phyloP scores from a whole-genome alignment of 78 protist species.

The Dictyostelium intermedium region DNA sequence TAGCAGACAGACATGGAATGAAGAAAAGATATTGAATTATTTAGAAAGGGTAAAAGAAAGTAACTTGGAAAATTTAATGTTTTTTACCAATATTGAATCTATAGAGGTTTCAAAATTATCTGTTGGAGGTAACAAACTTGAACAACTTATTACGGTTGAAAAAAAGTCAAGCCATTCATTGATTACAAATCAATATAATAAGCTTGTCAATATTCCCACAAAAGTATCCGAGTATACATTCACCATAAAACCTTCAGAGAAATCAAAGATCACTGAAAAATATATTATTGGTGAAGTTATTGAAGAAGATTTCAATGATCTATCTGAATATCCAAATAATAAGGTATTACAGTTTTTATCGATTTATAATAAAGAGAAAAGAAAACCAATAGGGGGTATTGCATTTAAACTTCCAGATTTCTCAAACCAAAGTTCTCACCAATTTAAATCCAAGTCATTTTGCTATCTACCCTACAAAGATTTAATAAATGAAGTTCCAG shows the following conservation, averaged over 20 bases:
- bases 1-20: not conserved
- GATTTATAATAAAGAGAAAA: not conserved
- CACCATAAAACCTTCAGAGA: not conserved
- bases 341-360: not conserved
- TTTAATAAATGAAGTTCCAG: not conserved
- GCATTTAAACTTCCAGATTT: constrained; percentile 3
- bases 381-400: constrained; percentile 19
- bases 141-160: not conserved
- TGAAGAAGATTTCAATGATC: constrained; percentile 6
- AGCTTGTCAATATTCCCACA: not conserved
- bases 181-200: not conserved
- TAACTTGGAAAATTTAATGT: not conserved
- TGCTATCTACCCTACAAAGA: not conserved
- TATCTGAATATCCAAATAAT: not conserved
- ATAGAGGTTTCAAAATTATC: not conserved
- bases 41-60: not conserved
- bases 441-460: not conserved
- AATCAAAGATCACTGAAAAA: not conserved
- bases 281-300: not conserved
- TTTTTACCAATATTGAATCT: not conserved
- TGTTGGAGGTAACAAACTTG: not conserved
- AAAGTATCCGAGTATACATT: not conserved
- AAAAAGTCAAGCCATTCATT: not conserved
- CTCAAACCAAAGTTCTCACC: not conserved
- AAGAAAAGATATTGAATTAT: not conserved